Conservation (phyloP, 202 grass and related monocot genomes). For the Dendrocalamus latiflorus region DNA sequence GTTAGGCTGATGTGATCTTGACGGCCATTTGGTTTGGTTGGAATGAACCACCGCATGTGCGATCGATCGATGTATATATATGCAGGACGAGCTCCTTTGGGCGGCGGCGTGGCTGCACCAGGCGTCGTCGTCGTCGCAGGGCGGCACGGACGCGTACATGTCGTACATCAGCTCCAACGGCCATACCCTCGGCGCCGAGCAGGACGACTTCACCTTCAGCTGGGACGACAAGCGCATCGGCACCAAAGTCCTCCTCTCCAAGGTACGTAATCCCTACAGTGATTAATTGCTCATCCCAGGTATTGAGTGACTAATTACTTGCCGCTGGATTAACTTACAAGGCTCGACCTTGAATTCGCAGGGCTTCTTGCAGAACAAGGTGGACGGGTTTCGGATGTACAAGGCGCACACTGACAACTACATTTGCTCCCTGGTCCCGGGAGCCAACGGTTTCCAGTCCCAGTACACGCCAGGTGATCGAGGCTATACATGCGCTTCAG, state of each 20-base stretch:
- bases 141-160: conserved; percentile 30
- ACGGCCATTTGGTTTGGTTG: neutral
- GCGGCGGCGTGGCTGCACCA: conserved; percentile 43
- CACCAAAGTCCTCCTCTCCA: conserved; percentile 69
- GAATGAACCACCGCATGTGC: neutral
- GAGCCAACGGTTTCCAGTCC: conserved; percentile 43
- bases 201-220: conserved; percentile 71
- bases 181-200: conserved; percentile 40
- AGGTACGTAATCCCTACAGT: conserved; percentile 2
- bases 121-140: conserved; percentile 12
- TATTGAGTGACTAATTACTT: too few relatives aligned
- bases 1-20: too few relatives aligned
- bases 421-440: conserved; percentile 53
- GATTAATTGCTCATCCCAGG: too few relatives aligned
- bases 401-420: conserved; percentile 65
- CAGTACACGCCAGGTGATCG: conserved; percentile 55
- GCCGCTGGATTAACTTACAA: too few relatives aligned
- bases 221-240: conserved; percentile 81
- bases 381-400: conserved; percentile 39
- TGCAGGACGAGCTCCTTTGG: conserved; percentile 57
- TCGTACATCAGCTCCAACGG: conserved; percentile 65
- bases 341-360: neutral
- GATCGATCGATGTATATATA: neutral
- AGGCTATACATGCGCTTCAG: too few relatives aligned
- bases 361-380: conserved; percentile 45